phyloP scores from a whole-genome alignment of 208 protist species.

The Herpetomonas muscarum region DNA sequence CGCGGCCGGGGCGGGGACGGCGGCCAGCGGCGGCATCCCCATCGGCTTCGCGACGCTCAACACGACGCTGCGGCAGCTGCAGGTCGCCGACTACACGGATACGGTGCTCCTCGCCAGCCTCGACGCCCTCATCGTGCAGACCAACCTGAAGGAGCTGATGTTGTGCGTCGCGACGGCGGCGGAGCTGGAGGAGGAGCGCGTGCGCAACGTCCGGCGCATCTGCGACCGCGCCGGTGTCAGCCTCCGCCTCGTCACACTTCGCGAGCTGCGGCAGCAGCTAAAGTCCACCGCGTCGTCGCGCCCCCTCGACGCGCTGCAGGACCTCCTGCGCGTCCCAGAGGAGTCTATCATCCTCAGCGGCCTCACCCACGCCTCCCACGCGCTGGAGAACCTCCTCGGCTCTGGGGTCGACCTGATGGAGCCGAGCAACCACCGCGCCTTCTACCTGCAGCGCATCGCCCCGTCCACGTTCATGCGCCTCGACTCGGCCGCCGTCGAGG shows the following conservation, averaged over 20 bases:
- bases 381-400: constrained; percentile 59
- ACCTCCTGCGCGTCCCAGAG: constrained; percentile 84
- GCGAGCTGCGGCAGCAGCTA: constrained; percentile 26
- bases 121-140: constrained; percentile 75
- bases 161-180: constrained; percentile 16
- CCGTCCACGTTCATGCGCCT: constrained; percentile 92
- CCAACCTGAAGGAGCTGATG: constrained; percentile 81
- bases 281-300: constrained; percentile 12
- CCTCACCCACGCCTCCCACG: constrained; percentile 45
- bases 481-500: constrained; percentile 90
- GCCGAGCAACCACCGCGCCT: constrained; percentile 59
- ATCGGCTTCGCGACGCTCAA: constrained; percentile 82
- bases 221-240: constrained; percentile 74
- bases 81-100: constrained; percentile 76
- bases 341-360: constrained; percentile 41
- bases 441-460: constrained; percentile 71
- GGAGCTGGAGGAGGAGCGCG: constrained; percentile 33
- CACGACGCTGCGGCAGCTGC: constrained; percentile 77
- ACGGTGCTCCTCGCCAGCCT: constrained; percentile 67
- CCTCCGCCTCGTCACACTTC: constrained; percentile 27
- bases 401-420: constrained; percentile 62
- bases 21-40: constrained; percentile 24
- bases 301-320: constrained; percentile 39
- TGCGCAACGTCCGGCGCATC: constrained; percentile 60
- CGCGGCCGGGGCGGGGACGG: not conserved